A percentile compares a stretch with the other conserved stretches of the same genome.
Evolutionary conservation across 1,284 basidiomycete species (phyloP).

Genomic region (Cutaneotrichosporon cavernicola): DNA sequence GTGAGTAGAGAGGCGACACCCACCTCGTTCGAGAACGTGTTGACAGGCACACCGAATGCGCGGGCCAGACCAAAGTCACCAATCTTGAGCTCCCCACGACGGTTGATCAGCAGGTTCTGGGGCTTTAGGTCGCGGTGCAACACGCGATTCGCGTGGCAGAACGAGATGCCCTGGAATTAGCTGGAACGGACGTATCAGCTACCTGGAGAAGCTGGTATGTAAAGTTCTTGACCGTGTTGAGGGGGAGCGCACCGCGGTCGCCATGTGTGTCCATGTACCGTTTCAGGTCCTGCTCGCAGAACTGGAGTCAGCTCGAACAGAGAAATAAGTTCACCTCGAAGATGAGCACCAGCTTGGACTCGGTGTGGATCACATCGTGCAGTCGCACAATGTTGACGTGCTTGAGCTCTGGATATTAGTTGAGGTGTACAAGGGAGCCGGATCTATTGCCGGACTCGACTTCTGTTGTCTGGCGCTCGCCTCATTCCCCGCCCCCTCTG

Average conservation of each 20-base stretch:
- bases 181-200: conserved; percentile 6
- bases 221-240: conserved; percentile 74
- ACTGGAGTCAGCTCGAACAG: conserved; percentile 28
- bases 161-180: conserved; percentile 69
- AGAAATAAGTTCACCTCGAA: conserved; percentile 74
- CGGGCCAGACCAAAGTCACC: conserved; percentile 94
- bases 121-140: conserved; percentile 97
- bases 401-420: conserved; percentile 66
- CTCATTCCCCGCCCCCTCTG: no score
- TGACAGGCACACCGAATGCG: conserved; percentile 95
- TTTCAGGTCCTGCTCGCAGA: conserved; percentile 71
- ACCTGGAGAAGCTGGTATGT: conserved; percentile 50
- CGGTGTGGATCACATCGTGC: conserved; percentile 94
- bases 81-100: conserved; percentile 83
- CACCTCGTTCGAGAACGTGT: conserved; percentile 97
- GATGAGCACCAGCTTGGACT: conserved; percentile 94
- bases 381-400: conserved; percentile 94
- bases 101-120: conserved; percentile 94
- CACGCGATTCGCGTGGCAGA: conserved; percentile 94
- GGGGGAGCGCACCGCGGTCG: conserved; percentile 62
- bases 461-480: no score
- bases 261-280: conserved; percentile 90
- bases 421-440: not conserved
- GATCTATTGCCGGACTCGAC: no score
- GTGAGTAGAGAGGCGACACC: conserved; percentile 26